A percentile compares a stretch with the other conserved stretches of the same genome.
These are phyloP conservation scores for Pseudonitzschia pungens DNA, from an alignment of 108 stramenopile species.

Conservation along the genomic window DNA sequence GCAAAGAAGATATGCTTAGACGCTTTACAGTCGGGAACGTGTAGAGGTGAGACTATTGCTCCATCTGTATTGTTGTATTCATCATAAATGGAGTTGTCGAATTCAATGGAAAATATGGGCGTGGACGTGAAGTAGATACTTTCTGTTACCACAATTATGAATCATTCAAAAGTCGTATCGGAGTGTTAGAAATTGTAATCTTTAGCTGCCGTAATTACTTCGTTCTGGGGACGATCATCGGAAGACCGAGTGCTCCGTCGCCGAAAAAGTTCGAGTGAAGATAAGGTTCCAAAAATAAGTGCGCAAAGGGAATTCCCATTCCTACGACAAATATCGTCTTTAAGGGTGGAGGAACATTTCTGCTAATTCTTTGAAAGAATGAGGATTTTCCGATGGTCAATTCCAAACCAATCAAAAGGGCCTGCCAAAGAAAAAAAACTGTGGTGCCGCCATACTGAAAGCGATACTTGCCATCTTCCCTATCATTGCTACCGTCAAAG, in stretches of 20 bases:
- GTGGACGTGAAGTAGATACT: no score
- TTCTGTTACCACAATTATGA: no score
- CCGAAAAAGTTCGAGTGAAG: constrained; percentile 41
- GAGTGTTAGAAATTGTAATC: no score
- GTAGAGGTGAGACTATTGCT: no score
- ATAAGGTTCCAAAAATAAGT: constrained; percentile 65
- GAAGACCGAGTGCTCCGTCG: constrained; percentile 28
- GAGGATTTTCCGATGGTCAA: constrained; percentile 24
- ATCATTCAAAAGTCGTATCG: no score
- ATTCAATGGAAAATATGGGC: no score
- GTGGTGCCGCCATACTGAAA: constrained; percentile 42
- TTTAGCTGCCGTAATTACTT: neutral
- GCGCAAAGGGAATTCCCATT: constrained; percentile 52
- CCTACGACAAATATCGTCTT: constrained; percentile 46
- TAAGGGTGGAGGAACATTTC: constrained; percentile 38
- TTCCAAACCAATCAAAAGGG: constrained; percentile 49
- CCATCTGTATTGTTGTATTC: no score
- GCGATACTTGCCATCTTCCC: constrained; percentile 1
- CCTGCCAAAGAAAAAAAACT: constrained; percentile 72
- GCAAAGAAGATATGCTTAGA: no score
- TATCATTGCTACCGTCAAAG: constrained; percentile 8
- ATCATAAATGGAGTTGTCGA: no score
- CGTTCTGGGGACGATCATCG: constrained; percentile 18
- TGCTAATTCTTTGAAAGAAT: neutral
- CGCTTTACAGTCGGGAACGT: no score